Conservation (phyloP, 805 yeast species). For the Hanseniaspora singularis region DNA sequence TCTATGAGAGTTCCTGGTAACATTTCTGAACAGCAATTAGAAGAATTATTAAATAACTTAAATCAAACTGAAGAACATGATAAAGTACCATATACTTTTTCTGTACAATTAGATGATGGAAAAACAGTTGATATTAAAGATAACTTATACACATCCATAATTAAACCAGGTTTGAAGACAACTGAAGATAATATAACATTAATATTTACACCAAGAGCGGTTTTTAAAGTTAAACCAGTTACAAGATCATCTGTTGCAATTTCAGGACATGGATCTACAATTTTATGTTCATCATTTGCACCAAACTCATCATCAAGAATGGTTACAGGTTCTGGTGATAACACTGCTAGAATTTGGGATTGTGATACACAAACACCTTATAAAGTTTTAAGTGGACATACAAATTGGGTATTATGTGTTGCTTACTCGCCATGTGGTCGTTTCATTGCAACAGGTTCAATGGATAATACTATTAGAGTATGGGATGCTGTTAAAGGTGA, state of each 20-base stretch:
- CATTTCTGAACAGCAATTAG: conserved; percentile 73
- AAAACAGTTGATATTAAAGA: conserved; percentile 58
- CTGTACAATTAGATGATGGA: conserved; percentile 42
- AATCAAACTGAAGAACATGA: conserved; percentile 47
- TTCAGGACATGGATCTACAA: conserved; percentile 90
- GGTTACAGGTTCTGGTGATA: conserved; percentile 94
- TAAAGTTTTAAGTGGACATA: conserved; percentile 68
- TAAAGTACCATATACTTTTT: conserved; percentile 81
- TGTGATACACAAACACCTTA: conserved; percentile 88
- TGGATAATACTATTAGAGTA: conserved; percentile 78
- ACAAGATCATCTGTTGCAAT: conserved; percentile 87
- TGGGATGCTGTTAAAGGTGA: conserved; percentile 77
- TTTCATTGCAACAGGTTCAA: conserved; percentile 85
- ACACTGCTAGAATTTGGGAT: conserved; percentile 94
- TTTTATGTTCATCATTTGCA: conserved; percentile 84
- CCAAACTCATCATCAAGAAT: conserved; percentile 74
- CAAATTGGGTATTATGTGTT: conserved; percentile 88
- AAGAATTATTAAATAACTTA: conserved; percentile 72
- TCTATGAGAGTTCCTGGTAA: conserved; percentile 85
- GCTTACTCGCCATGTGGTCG: conserved; percentile 88
- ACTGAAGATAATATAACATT: conserved; percentile 89
- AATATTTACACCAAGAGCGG: conserved; percentile 87
- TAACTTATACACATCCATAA: conserved; percentile 64
- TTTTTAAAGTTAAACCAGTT: conserved; percentile 83
- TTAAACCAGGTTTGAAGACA: conserved; percentile 75